Base-by-base conservation (phyloP, 768 basidiomycete species). In the Tylopilus sp. region DNA sequence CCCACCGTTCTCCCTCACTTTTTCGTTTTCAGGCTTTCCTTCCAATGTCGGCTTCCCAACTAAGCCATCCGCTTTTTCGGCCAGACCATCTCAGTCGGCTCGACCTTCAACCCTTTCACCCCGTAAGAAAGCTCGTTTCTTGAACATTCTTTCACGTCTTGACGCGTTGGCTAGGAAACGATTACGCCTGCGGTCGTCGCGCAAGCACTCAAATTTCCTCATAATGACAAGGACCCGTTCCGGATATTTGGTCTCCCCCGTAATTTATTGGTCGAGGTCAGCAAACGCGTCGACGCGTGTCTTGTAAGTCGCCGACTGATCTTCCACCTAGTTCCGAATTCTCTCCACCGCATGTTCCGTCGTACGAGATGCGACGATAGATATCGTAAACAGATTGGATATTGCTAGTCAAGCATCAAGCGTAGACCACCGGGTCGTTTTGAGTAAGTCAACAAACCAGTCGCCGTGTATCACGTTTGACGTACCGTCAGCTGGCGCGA, bases 281-380 rank as follows among this genome's bases (percentile, higher is more conserved):
- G 79, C 70, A 8, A 3, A 30, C 42, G n/a, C 45, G 11, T 42
- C 3, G 3, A 37, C 22, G 13, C 29, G 22, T 25, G 25, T 21
- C 6, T 36, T 45, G 17, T 42, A 22, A 4, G 12, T n/a, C 14
- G 43, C 31, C 13, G 21, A 19, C 24, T 19, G 12, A 24, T 42
- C n/a, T 12, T 8, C 44, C 21, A 48, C 36, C 14, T 12, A 91
- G 86, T 89, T 82, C 64, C 78, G 83, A 21, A 70, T 94, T 40
- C 77, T 94, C 9, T 81, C 84, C 1, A 76, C 76, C 49, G 87
- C 91, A 0, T 85, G 79, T 42, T 84, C 89, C 0, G 84, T 95
- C 6, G 75, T 92, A 7, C 80, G 92, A 37, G 74, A 82, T 40
- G 72, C 80, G 28, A 93, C 92, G 0, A 64, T 89, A 12, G 76